Conservation (phyloP, 805 yeast genomes). For the Candida pseudoglaebosa region DNA sequence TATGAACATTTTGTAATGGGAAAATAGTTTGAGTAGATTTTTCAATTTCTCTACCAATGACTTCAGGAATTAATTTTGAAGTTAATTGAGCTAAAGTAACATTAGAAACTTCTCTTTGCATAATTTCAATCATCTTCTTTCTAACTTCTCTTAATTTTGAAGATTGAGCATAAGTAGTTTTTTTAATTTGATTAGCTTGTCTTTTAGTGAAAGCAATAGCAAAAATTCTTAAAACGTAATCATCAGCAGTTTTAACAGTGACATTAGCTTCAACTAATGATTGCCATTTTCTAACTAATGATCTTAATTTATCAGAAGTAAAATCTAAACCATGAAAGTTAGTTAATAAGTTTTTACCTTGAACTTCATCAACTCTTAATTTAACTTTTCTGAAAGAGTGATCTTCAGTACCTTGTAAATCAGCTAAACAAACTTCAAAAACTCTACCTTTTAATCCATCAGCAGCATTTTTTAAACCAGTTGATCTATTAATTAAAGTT, state of each 20-base stretch:
- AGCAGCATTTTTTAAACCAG: slow-evolving; percentile 97
- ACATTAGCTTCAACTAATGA: slow-evolving; percentile 96
- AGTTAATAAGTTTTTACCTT: slow-evolving; percentile 97
- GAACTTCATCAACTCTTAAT: slow-evolving; percentile 98
- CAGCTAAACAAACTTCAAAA: slow-evolving; percentile 93
- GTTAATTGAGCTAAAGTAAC: slow-evolving; percentile 95
- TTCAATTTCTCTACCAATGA: slow-evolving; percentile 97
- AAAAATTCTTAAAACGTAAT: slow-evolving; percentile 93
- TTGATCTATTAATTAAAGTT: slow-evolving; percentile 96
- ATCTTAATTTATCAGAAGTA: slow-evolving; percentile 96
- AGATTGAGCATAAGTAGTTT: slow-evolving; percentile 96
- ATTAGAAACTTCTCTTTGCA: slow-evolving; percentile 93
- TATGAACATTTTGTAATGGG: slow-evolving; percentile 98
- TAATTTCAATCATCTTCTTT: slow-evolving; percentile 94
- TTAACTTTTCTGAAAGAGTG: slow-evolving; percentile 96
- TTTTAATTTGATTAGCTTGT: slow-evolving; percentile 94
- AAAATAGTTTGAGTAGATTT: slow-evolving; percentile 90
- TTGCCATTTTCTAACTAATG: slow-evolving; percentile 99
- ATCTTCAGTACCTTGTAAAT: slow-evolving; percentile 98
- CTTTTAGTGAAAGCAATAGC: slow-evolving; percentile 99
- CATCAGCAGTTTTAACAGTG: slow-evolving; percentile 97
- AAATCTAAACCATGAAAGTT: slow-evolving; percentile 99
- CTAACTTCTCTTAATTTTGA: slow-evolving; percentile 97
- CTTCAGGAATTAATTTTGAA: slow-evolving; percentile 97
- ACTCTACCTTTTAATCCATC: slow-evolving; percentile 98